A percentile compares a stretch with the other conserved stretches of the same genome.
Conservation (phyloP, 257 asterid genomes). For the Haberlea rhodopensis region DNA sequence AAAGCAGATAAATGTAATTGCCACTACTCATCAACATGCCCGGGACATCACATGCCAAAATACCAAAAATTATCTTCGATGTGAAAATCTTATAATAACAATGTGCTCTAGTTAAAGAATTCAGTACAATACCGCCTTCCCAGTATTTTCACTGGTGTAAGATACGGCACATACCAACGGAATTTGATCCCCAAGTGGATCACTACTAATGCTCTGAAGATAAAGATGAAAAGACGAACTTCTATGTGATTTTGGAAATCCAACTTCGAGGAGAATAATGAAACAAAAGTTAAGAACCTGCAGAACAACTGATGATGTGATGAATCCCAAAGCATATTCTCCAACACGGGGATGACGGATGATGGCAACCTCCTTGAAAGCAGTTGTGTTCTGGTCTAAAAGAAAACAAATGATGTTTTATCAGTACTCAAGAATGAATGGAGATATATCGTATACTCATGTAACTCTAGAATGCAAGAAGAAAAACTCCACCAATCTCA, state of each 20-base stretch:
- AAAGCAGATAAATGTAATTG: slow-evolving; percentile 7
- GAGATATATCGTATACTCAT: slow-evolving; percentile 7
- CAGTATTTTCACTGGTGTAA: slow-evolving; percentile 8
- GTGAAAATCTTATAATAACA: background rate
- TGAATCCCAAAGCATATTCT: slow-evolving; percentile 88
- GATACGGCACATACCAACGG: background rate
- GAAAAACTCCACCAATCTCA: slow-evolving; percentile 6
- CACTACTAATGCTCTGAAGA: slow-evolving; percentile 4
- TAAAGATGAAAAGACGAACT: background rate
- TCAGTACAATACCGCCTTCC: background rate
- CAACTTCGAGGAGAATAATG: slow-evolving; percentile 8
- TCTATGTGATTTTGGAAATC: background rate
- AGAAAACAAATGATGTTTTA: slow-evolving; percentile 19
- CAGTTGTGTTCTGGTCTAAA: slow-evolving; percentile 81
- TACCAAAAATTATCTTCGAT: background rate
- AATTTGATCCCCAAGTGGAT: slow-evolving; percentile 12
- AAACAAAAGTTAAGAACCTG: slow-evolving; percentile 52
- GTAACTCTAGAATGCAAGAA: slow-evolving; percentile 12
- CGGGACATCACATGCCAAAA: background rate
- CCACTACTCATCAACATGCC: slow-evolving; percentile 2
- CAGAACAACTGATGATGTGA: slow-evolving; percentile 76
- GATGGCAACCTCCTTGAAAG: slow-evolving; percentile 94
- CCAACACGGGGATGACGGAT: slow-evolving; percentile 94
- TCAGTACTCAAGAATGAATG: slow-evolving; percentile 21
- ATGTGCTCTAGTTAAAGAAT: background rate